Base-by-base conservation (phyloP, 352 stramenopile species). In the Globisporangium irregulare region DNA sequence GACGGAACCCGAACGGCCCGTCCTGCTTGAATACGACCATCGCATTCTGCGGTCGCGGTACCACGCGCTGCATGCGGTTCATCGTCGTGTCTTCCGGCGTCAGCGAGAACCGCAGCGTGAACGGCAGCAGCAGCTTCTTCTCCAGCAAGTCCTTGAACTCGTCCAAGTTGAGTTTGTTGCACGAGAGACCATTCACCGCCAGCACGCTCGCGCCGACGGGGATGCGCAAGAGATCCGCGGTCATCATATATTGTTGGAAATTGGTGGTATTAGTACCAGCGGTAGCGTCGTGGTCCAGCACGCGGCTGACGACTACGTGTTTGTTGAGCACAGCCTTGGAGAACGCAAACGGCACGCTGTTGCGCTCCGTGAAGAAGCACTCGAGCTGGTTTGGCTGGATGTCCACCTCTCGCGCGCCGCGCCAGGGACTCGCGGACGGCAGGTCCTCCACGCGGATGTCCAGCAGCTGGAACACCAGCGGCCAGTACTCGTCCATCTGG, bases 401-500 rank as follows among this genome's bases (percentile, higher is more conserved):
- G 10, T 91, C 83, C 1, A 94, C 59, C 38, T 88, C 83, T 61
- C 90, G 91, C 1, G 87, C 84, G 4, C 87, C 87, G 20, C 87
- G 84, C 87, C 87, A 95, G 2, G 84, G 76, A 66, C 86, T 95
- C 25, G 87, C 87, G 4, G 74, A 73, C 22, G 86, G 87, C 34
- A 95, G 69, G 65, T 95, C 81, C 36, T 94, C 85, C 4, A 95
- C 82, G 2, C 76, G 81, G 38, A 95, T 91, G 57, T 94, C 79
- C 0, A 95, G 70, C 0, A 95, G 63, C 66, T 95, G 84, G 48
- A 95, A 92, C 24, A 95, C 79, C 43, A 93, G 69, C 8, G 87
- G 83, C 87, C 87, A 95, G 70, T 93, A 95, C 59, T 92, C 84
- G 63, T 94, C 86, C 78, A 94, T 92, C 62, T 94, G 84, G 24